Percentiles rank a stretch among this genome's conserved stretches.
phyloP scores from a whole-genome alignment of 106 monocot species.

The Chionographis japonica region DNA sequence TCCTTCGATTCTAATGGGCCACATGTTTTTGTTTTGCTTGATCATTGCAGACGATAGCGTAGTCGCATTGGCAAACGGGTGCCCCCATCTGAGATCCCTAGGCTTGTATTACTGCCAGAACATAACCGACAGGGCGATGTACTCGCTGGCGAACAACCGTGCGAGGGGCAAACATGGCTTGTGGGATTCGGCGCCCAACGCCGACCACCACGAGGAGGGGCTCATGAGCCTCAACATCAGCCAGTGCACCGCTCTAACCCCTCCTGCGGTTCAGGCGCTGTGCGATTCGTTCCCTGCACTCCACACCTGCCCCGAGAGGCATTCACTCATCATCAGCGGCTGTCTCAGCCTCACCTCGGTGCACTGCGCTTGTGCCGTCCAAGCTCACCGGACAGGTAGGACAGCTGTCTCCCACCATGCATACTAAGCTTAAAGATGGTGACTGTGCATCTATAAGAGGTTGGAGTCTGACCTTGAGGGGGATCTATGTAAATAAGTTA shows the following conservation, averaged over 20 bases:
- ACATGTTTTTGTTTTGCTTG: too few species aligned
- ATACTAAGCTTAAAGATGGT: slow-evolving; percentile 1
- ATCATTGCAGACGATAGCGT: slow-evolving; percentile 44
- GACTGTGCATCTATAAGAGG: too few species aligned
- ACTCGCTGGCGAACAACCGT: slow-evolving; percentile 30
- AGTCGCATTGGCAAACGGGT: slow-evolving; percentile 37
- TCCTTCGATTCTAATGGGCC: too few species aligned
- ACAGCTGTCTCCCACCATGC: slow-evolving; percentile 6
- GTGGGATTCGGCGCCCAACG: not conserved
- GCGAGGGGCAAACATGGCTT: slow-evolving; percentile 10
- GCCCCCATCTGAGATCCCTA: slow-evolving; percentile 30
- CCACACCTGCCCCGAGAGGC: slow-evolving; percentile 39
- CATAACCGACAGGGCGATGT: slow-evolving; percentile 50
- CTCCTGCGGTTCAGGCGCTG: slow-evolving; percentile 43
- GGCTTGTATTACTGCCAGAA: slow-evolving; percentile 55
- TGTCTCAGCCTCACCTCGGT: slow-evolving; percentile 48
- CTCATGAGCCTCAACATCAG: slow-evolving; percentile 45
- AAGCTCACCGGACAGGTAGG: slow-evolving; percentile 15
- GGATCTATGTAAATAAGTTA: too few species aligned
- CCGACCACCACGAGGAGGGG: slow-evolving; percentile 14
- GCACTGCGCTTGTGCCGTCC: slow-evolving; percentile 37
- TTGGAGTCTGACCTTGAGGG: too few species aligned
- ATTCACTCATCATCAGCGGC: slow-evolving; percentile 50
- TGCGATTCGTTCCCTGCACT: slow-evolving; percentile 46
- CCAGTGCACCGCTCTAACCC: slow-evolving; percentile 48